Conservation (phyloP, 2,329 filamentous ascomycete species). For the Aspergillus niger region DNA sequence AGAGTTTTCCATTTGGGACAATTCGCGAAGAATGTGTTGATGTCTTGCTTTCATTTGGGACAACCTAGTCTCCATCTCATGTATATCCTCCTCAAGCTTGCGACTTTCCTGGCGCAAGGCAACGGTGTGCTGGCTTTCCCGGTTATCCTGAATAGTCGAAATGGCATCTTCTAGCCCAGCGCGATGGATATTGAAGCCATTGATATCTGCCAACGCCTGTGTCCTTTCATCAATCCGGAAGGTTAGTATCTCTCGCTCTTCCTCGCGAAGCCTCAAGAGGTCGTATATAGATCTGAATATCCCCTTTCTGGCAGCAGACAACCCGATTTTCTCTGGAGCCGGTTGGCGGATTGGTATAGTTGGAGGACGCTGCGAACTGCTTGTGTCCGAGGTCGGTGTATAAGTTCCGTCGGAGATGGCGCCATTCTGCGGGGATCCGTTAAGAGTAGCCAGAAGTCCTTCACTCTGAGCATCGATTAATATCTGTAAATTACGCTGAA, state of each 20-base stretch:
- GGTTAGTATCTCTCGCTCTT: conserved; percentile 56
- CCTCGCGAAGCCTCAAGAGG: conserved; percentile 57
- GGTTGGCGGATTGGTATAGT: conserved; percentile 44
- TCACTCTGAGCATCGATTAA: conserved; percentile 64
- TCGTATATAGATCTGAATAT: conserved; percentile 60
- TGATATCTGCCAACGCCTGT: conserved; percentile 52
- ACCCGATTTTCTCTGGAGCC: conserved; percentile 49
- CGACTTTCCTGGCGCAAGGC: conserved; percentile 54
- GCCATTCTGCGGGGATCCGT: conserved; percentile 45
- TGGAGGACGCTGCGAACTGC: conserved; percentile 35
- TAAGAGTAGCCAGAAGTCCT: conserved; percentile 54
- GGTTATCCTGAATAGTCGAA: conserved; percentile 49
- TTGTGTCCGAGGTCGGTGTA: conserved; percentile 35
- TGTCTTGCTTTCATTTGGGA: conserved; percentile 59
- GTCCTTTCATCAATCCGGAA: conserved; percentile 49
- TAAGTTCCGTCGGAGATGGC: conserved; percentile 49
- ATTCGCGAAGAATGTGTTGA: conserved; percentile 54
- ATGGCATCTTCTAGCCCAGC: conserved; percentile 55
- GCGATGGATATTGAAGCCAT: conserved; percentile 54
- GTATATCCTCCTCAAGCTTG: conserved; percentile 58
- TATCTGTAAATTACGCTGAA: conserved; percentile 60
- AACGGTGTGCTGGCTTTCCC: conserved; percentile 47
- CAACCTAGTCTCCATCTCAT: conserved; percentile 58
- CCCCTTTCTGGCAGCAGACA: conserved; percentile 57
- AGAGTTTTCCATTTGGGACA: conserved; percentile 57